Evolutionary conservation across 1,139 yeast genomes (phyloP), one percentile per base, ranked within the genome.

Genomic region (Zhuliangozyma parablackwelliae): DNA sequence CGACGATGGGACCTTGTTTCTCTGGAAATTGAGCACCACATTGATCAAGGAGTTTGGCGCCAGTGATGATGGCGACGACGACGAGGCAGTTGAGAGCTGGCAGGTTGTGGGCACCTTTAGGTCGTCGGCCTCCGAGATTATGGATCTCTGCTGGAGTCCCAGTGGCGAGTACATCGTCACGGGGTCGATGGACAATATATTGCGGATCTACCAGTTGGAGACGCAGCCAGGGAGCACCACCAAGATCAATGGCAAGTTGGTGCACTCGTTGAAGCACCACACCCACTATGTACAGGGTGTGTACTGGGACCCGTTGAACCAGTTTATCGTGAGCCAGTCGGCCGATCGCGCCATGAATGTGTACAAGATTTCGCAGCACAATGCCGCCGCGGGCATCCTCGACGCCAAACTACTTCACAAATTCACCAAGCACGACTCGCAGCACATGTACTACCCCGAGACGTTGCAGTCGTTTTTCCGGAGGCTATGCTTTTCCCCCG

Each of bases 281-380:
- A 65, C 67, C 28, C 97, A 90, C 54, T 90, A 87, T 51, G 94
- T 92, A 2, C 99, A 92, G 59, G 99, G 99, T 3, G 92, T 92
- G 4, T 72, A 83, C 0, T 92, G 97, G 97, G 98, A 92, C 56
- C 98, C 98, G 3, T 53, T 67, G 40, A 80, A 82, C 41, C 79
- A 82, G 50, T 88, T 61, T 49, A 59, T 92, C 13, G 88, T 90
- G 1, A 85, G 96, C 6, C 97, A 90, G 55, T 81, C 94, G 21
- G 95, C 96, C 3, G 98, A 94, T 59, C 65, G 96, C 41, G 73
- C 89, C 2, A 82, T 90, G 12, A 81, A 80, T 45, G 65, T 92
- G 6, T 86, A 85, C 32, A 40, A 38, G 26, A 28, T 49, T 7
- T 26, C 24, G 12, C 40, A 35, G 7, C 16, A 16, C 16, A 3